A percentile compares a stretch with the other conserved stretches of the same genome.
phyloP scores from a whole-genome alignment of 2,329 filamentous ascomycete species.

The Fusarium buxicola region DNA sequence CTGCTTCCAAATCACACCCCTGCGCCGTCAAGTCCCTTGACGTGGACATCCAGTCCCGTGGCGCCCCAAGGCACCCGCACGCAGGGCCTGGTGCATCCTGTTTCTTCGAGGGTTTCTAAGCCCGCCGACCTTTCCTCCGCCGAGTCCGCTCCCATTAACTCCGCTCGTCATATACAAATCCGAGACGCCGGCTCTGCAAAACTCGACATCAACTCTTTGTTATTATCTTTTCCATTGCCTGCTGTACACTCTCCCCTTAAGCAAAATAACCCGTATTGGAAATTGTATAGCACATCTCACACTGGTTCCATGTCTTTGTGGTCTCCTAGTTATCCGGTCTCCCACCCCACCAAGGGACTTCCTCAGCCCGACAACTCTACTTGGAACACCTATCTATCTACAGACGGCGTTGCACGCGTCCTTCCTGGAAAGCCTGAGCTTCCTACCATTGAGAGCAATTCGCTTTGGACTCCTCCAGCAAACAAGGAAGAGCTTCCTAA shows the following conservation, averaged over 20 bases:
- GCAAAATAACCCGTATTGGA: constrained; percentile 15
- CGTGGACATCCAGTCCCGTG: constrained; percentile 30
- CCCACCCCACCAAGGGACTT: constrained; percentile 45
- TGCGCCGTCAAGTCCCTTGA: constrained; percentile 21
- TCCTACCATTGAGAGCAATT: constrained; percentile 50
- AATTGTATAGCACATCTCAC: neutral
- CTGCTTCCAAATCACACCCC: constrained; percentile 27
- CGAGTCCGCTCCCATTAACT: constrained; percentile 33
- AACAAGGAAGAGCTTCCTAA: constrained; percentile 33
- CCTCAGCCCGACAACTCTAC: constrained; percentile 52
- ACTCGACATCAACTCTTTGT: constrained; percentile 23
- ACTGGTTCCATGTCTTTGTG: constrained; percentile 44
- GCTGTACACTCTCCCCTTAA: constrained; percentile 18
- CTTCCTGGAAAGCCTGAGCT: constrained; percentile 46
- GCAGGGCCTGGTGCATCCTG: constrained; percentile 25
- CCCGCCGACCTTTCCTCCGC: constrained; percentile 17
- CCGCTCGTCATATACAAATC: constrained; percentile 39
- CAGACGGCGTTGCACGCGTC: constrained; percentile 45
- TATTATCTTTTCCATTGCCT: constrained; percentile 22
- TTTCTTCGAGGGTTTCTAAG: constrained; percentile 38
- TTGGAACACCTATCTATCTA: constrained; percentile 52
- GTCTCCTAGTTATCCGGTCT: constrained; percentile 37
- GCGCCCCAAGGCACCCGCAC: constrained; percentile 31
- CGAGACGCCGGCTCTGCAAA: constrained; percentile 30
- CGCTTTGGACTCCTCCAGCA: constrained; percentile 50